Percentiles rank a stretch among this genome's conserved stretches.
Evolutionary conservation across 306 rosid species (phyloP).

Genomic region (Erythrophleum fordii): DNA sequence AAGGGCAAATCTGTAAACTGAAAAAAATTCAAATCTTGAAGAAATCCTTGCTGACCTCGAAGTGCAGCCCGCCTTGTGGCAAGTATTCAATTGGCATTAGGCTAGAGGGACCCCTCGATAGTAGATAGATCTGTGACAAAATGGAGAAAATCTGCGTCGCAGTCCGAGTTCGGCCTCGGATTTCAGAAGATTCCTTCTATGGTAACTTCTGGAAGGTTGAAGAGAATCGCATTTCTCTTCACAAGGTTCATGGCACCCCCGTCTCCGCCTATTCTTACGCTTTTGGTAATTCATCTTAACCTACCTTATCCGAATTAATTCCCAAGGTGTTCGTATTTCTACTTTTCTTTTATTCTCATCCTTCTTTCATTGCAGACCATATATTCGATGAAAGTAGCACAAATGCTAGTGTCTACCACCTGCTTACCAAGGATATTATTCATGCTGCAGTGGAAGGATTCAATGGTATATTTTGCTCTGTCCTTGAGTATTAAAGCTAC

Average conservation of each 20-base stretch:
- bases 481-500: not conserved
- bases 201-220: constrained; percentile 87
- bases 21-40: constrained; percentile 34
- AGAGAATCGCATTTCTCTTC: constrained; percentile 88
- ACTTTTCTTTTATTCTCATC: not conserved
- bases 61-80: constrained; percentile 33
- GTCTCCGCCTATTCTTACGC: constrained; percentile 71
- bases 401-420: constrained; percentile 74
- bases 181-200: constrained; percentile 47
- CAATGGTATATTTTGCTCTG: constrained; percentile 58
- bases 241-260: constrained; percentile 81
- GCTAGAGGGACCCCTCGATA: not conserved
- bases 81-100: not conserved
- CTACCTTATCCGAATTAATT: not conserved
- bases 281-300: constrained; percentile 57
- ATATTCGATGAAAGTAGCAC: constrained; percentile 75
- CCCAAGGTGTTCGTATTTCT: not conserved
- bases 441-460: constrained; percentile 92
- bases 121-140: not conserved
- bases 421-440: constrained; percentile 83
- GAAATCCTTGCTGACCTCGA: not conserved
- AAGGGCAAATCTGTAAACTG: constrained; percentile 34
- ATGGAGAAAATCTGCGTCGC: constrained; percentile 97
- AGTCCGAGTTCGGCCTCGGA: constrained; percentile 76
- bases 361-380: constrained; percentile 61